phyloP scores from a whole-genome alignment of 306 rosid genomes.

The Dryas drummondii region DNA sequence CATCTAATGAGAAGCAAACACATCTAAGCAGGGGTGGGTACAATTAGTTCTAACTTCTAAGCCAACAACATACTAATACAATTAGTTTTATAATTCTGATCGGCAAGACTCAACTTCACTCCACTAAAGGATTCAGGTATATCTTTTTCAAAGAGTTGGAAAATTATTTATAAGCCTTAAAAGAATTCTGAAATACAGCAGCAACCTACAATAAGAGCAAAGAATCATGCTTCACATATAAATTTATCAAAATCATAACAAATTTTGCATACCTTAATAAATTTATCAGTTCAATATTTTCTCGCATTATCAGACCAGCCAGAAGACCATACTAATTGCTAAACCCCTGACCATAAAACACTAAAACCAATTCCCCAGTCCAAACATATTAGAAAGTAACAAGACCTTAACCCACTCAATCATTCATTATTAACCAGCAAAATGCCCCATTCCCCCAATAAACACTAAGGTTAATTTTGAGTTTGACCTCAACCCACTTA shows the following conservation, averaged over 20 bases:
- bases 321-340: background rate
- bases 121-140: background rate
- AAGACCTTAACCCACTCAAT: background rate
- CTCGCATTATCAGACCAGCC: background rate
- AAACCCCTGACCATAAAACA: background rate
- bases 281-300: background rate
- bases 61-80: background rate
- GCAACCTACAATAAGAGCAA: constrained; percentile 59
- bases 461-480: background rate
- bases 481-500: background rate
- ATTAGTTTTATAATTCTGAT: background rate
- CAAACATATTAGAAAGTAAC: background rate
- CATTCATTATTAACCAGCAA: background rate
- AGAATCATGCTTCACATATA: background rate
- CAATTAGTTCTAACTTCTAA: background rate
- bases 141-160: background rate
- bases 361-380: background rate
- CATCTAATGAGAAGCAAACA: background rate
- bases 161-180: constrained; percentile 61
- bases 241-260: background rate
- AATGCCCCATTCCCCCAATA: background rate
- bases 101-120: background rate
- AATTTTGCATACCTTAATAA: background rate
- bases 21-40: background rate
- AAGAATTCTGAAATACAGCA: constrained; percentile 88